Evolutionary conservation across 306 rosid genomes (phyloP), one percentile per base, ranked within the genome.

Genomic region (Ceratonia siliqua): DNA sequence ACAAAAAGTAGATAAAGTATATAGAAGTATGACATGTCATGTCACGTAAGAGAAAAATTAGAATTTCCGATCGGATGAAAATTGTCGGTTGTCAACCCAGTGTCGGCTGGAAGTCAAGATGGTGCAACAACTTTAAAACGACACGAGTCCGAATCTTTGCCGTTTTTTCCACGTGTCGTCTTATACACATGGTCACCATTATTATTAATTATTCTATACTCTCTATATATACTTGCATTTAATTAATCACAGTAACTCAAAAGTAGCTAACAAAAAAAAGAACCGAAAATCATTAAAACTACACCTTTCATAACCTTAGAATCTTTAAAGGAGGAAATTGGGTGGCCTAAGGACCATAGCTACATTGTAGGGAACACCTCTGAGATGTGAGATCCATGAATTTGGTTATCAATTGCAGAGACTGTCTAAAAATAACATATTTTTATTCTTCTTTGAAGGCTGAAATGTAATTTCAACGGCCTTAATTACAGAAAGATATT

Each of bases 321-420:
- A 5, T 5, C 1, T 5, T 18, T 22, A 8, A 6, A 35, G 73
- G 73, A 17, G 8, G 17, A 3, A 7, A 8, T 78, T 42, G 18
- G 67, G 66, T 70, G 50, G 50, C 3, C 6, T n/a, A 5, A 62
- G 41, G 73, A 62, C 59, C 68, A 64, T 27, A 2, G 33, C 30
- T 8, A 41, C 30, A 8, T 12, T 36, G 71, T 27, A 35, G 41
- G 73, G 56, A 28, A 30, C 53, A 9, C 41, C 22, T 8, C 49
- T 70, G 8, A 25, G 1, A 42, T 24, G 6, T 6, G 36, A 20
- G 49, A 50, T 50, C 32, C 17, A 27, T 21, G 12, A 7, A 61
- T 35, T 33, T 33, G 17, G 6, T 17, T 30, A 52, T 14, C 22
- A 11, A 12, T 48, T 11, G n/a, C 32, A 17, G 3, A 53, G 3